Base-by-base conservation (phyloP, 345 rosid species). In the Linum tenue region DNA sequence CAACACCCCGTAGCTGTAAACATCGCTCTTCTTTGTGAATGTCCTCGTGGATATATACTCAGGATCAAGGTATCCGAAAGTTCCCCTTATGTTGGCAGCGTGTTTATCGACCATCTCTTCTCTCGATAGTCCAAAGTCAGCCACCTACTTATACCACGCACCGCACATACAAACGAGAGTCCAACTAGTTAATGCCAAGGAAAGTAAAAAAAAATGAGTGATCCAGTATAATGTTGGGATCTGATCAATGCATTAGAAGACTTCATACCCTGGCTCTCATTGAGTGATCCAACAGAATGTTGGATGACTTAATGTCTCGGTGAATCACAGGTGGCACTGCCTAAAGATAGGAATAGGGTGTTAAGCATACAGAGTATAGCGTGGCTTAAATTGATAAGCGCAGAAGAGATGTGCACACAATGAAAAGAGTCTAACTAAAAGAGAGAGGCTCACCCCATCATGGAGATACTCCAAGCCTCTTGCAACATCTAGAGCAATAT, bases 381-480 rank as follows among this genome's bases (percentile, higher is more conserved):
- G 37, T 22, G 3, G 7, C 62, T 59, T 0, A 42, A 43, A 4
- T 60, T 62, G 8, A 9, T 41, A 15, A 55, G 55, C 0, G 14
- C 10, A 59, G 53, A 44, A 22, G 39, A 37, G 43, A 69, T 7
- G 41, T 41, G 31, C 6, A 60, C 43, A 55, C 37, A 51, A 4
- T 41, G 5, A 68, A 10, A 51, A 5, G 37, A 7, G 38, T 50
- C 56, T 9, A 58, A 15, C 12, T 2, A 42, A 59, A 48, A 63
- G 22, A 14, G 8, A 64, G 8, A 64, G 41, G 63, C 73, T 74
- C 84, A 95, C 99, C 84, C 99, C 99, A 64, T 95, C 97, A 67
- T 95, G 99, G 78, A 95, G 97, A 85, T 95, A 95, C 79, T 95
- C 99, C 76, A 91, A 80, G 43, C 97, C 97, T 64, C 97, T 84